Base-by-base conservation (phyloP, 306 rosid species). In the Aeschynomene evenia region DNA sequence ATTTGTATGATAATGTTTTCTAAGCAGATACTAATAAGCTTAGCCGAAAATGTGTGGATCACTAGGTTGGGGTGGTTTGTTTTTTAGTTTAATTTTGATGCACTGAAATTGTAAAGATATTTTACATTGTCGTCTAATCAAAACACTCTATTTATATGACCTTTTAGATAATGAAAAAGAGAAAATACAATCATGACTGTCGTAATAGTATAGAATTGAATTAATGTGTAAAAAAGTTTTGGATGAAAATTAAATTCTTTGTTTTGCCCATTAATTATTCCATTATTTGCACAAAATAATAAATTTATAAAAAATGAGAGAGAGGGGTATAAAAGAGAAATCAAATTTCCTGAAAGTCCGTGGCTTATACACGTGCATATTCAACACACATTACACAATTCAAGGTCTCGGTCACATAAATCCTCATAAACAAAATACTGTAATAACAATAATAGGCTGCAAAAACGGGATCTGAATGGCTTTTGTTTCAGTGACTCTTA, bases 361-460 rank as follows among this genome's bases (percentile, higher is more conserved):
- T 80, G 85, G 85, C 74, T 33, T 70, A 68, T 61, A 75, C 94
- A 80, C 91, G 87, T 87, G 89, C 76, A 59, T 64, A 75, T 74
- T 75, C 80, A 85, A 90, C 86, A 74, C 26, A 28, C 24, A 63
- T 42, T 78, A 82, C 89, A 87, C 77, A 81, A 90, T 71, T 84
- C 91, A 80, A 90, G 84, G 89, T 13, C 82, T 87, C 85, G 88
- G 43, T 85, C 74, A 46, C 12, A 59, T 77, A 70, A 81, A 79
- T 56, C 46, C 6, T 39, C 9, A 60, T 60, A 46, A 56, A 79
- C 58, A 37, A 62, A 62, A 57, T 50, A 22, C n/a, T n/a, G n/a
- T n/a, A n/a, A n/a, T n/a, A n/a, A n/a, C n/a, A n/a, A n/a, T n/a
- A n/a, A n/a, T n/a, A n/a, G n/a, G 23, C 0, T 24, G 36, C 73